Evolutionary conservation across 2,329 filamentous ascomycete species (phyloP), one percentile per base, ranked within the genome.

Genomic region (Celoporthe dispersa): DNA sequence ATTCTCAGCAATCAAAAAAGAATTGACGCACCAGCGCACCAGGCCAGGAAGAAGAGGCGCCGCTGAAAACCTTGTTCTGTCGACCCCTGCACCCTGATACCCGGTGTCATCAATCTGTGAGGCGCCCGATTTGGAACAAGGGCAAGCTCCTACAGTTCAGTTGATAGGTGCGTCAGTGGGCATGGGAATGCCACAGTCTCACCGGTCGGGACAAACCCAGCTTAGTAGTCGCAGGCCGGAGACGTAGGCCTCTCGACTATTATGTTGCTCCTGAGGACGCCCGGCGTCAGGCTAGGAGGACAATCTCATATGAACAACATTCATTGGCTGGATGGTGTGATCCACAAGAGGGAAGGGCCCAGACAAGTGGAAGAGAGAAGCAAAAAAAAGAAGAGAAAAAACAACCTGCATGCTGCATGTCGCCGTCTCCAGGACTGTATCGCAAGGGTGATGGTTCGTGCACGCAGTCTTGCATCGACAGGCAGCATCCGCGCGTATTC

Each of bases 51-150:
- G 12, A 5, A 39, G 33, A 39, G 31, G 51, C 64, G 62, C 31
- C 63, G 57, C 60, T 65, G 68, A 62, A 63, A 62, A 37, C 33
- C 65, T 67, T 59, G 64, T 35, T 53, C 8, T 22, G 31, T 60
- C 33, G 31, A 66, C 62, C 60, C 28, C 59, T 63, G 64, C 35
- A 48, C 67, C 67, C 64, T 66, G 69, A 37, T 33, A 14, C 61
- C 57, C 37, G 63, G 51, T 44, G 51, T 41, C 37, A 55, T 55
- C 64, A 60, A 63, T 60, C 60, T 61, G 67, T 25, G 33, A 64
- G 44, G 55, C 41, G 59, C 64, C 63, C 59, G 64, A 68, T 66
- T 60, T 37, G 66, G 61, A 53, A 66, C 53, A 53, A 48, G 67
- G 28, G 61, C 60, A 37, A 66, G 59, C 51, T 68, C 22, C 48